phyloP scores from a whole-genome alignment of 177 flowering plant species.

The Vitis hybrid region DNA sequence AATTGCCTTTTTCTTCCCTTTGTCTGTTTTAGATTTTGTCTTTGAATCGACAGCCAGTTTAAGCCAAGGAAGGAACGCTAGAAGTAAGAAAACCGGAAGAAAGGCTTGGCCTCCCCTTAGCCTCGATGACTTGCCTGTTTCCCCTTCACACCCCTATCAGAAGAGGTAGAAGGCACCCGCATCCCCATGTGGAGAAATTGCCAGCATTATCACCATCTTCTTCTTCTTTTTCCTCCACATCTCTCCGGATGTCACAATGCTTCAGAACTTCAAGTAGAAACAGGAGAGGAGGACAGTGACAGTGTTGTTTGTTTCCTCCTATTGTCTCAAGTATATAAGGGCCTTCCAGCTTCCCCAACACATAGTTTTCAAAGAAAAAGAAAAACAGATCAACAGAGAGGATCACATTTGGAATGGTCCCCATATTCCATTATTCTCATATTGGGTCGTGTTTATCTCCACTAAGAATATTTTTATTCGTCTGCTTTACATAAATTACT shows the following conservation, averaged over 20 bases:
- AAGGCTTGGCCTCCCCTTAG: conserved; percentile 64
- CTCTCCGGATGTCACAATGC: neutral
- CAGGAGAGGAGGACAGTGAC: no score
- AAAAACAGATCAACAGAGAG: conserved; percentile 11
- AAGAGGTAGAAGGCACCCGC: conserved; percentile 7
- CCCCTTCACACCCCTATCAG: neutral
- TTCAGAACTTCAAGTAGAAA: neutral
- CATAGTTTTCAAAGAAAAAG: neutral
- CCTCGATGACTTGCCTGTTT: conserved; percentile 49
- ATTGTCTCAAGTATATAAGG: neutral
- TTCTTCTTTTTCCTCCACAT: conserved; percentile 27
- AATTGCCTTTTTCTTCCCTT: neutral
- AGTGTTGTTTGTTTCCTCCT: neutral
- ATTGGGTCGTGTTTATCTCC: conserved; percentile 24
- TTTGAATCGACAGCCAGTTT: no score
- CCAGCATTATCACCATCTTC: conserved; percentile 8
- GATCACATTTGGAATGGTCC: conserved; percentile 20
- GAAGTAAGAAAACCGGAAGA: conserved; percentile 33
- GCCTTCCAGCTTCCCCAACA: conserved; percentile 1
- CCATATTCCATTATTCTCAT: conserved; percentile 14
- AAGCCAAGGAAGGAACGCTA: neutral
- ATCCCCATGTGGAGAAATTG: neutral
- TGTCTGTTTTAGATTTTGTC: neutral
- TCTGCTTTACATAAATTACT: conserved; percentile 7
- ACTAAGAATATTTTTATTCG: conserved; percentile 20